phyloP scores from a whole-genome alignment of 208 protist species.

The Strigomonas oncopelti region DNA sequence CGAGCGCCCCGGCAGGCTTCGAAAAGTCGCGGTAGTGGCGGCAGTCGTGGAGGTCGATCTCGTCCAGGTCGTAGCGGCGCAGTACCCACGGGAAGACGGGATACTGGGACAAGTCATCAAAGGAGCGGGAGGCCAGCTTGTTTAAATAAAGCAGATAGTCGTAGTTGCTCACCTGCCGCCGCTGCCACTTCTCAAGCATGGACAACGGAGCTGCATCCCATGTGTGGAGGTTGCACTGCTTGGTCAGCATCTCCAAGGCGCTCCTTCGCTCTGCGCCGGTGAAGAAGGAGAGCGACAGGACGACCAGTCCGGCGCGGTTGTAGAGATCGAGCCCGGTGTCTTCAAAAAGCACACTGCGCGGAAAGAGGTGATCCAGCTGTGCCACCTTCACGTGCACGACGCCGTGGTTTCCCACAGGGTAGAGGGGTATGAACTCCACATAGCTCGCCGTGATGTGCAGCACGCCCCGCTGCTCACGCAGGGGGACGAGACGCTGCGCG shows the following conservation, averaged over 20 bases:
- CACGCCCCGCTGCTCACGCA: conserved; percentile 48
- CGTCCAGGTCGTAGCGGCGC: conserved; percentile 65
- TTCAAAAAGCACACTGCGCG: conserved; percentile 34
- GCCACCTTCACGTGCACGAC: conserved; percentile 3
- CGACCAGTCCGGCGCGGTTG: conserved; percentile 1
- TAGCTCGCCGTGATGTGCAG: conserved; percentile 18
- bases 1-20: conserved; percentile 92
- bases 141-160: conserved; percentile 60
- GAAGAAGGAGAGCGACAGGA: conserved; percentile 32
- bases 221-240: conserved; percentile 15
- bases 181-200: conserved; percentile 30
- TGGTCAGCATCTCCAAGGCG: conserved; percentile 17
- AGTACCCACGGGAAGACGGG: conserved; percentile 95
- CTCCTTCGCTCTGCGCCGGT: conserved; percentile 24
- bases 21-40: conserved; percentile 82
- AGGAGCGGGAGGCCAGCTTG: conserved; percentile 40
- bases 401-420: conserved; percentile 14
- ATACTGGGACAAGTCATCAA: conserved; percentile 69
- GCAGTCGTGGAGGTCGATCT: conserved; percentile 55
- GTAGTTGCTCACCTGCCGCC: conserved; percentile 36
- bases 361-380: conserved; percentile 26
- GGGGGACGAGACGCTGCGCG: conserved; percentile 30
- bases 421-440: conserved; percentile 35
- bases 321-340: conserved; percentile 45
- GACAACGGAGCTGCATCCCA: conserved; percentile 16